Conservation (phyloP, 2,329 filamentous ascomycete species). For the Dactylellina leptospora region DNA sequence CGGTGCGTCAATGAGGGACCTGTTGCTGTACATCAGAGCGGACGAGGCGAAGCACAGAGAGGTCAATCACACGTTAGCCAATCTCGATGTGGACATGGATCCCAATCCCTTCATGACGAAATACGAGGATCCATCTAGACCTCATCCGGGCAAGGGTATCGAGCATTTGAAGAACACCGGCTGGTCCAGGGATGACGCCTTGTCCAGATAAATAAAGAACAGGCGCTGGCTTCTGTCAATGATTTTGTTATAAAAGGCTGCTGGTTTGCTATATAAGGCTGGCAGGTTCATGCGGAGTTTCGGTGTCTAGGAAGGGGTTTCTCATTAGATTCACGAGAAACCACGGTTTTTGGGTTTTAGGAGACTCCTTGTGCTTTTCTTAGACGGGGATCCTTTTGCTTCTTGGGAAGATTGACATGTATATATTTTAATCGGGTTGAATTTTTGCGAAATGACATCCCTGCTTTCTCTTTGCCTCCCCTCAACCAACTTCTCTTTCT, state of each 20-base stretch:
- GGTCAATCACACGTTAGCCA: constrained; percentile 93
- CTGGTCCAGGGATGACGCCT: constrained; percentile 79
- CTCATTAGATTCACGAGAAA: no score
- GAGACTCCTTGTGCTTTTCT: no score
- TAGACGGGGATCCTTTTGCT: no score
- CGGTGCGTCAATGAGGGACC: constrained; percentile 80
- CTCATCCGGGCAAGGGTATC: constrained; percentile 76
- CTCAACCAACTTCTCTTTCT: no score
- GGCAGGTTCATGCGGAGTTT: neutral
- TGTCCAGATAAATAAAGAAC: constrained; percentile 49
- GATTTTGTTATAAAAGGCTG: no score
- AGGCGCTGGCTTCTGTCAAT: no score
- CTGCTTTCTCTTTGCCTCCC: no score
- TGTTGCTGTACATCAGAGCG: constrained; percentile 88
- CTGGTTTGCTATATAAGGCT: no score
- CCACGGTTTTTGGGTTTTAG: no score
- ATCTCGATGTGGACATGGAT: constrained; percentile 83
- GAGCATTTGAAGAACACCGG: constrained; percentile 73
- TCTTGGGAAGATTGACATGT: no score
- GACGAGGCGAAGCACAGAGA: constrained; percentile 90
- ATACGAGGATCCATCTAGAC: constrained; percentile 74
- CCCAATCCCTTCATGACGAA: constrained; percentile 90
- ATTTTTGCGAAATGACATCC: no score
- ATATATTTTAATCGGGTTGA: no score
- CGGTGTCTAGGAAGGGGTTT: neutral